Conservation (phyloP, 257 asterid genomes). For the Solanum infundibuliforme region DNA sequence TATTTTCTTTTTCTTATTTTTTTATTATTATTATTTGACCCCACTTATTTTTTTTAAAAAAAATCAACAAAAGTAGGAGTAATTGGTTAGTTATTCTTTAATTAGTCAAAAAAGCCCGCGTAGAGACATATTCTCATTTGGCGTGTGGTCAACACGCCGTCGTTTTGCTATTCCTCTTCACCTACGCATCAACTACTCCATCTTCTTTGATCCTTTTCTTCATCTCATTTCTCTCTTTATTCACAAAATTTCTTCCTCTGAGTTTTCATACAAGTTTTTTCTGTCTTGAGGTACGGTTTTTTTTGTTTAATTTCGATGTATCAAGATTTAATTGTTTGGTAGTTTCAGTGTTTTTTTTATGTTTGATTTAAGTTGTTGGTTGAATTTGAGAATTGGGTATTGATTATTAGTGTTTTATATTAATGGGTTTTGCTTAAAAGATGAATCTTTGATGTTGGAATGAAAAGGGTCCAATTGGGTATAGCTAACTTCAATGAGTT, state of each 20-base stretch:
- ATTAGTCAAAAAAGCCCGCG: slow-evolving; percentile 5
- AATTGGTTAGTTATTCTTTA: background rate
- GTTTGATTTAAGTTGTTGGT: background rate
- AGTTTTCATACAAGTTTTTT: background rate
- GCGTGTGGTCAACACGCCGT: slow-evolving; percentile 27
- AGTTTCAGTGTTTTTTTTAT: background rate
- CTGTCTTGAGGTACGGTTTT: slow-evolving; percentile 3
- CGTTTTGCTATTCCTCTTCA: background rate
- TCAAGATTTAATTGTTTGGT: background rate
- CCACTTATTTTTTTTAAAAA: background rate
- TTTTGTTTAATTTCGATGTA: background rate
- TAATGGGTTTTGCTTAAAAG: background rate
- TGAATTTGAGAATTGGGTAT: background rate
- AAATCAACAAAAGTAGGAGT: background rate
- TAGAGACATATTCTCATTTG: background rate
- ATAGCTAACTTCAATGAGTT: background rate
- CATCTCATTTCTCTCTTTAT: background rate
- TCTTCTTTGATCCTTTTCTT: background rate
- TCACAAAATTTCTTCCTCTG: background rate
- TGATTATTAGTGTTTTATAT: background rate
- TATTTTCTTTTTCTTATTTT: background rate
- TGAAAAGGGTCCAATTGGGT: background rate
- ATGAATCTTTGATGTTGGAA: background rate
- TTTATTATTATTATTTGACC: background rate
- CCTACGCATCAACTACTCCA: background rate